These are phyloP conservation scores for Cyamopsis tetragonoloba DNA, from an alignment of 306 rosid species.

Conservation along the genomic window DNA sequence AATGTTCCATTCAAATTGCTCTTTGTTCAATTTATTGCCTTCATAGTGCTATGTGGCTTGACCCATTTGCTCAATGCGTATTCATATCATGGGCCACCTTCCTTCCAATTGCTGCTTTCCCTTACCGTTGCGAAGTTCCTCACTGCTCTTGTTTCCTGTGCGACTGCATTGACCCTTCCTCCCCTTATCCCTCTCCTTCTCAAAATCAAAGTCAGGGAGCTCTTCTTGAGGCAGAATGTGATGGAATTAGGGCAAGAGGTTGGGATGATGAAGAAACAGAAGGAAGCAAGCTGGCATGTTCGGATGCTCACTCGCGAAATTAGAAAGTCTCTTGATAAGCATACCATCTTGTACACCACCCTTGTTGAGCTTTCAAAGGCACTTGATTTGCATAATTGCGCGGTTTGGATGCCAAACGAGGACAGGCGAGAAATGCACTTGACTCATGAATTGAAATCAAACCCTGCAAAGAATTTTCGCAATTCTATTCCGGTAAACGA, in stretches of 20 bases:
- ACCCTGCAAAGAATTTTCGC: conserved; percentile 19
- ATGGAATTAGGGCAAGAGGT: conserved; percentile 74
- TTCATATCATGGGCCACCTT: conserved; percentile 62
- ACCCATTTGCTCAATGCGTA: conserved; percentile 86
- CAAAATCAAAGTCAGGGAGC: conserved; percentile 69
- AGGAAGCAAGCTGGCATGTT: conserved; percentile 81
- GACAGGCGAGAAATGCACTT: conserved; percentile 52
- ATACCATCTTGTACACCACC: conserved; percentile 68
- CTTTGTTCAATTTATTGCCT: conserved; percentile 71
- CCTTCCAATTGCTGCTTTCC: conserved; percentile 56
- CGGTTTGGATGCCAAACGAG: conserved; percentile 82
- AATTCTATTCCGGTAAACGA: conserved; percentile 53
- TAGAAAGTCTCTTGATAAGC: conserved; percentile 71
- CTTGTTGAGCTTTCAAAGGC: conserved; percentile 83
- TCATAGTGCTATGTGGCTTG: conserved; percentile 82
- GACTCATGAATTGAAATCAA: conserved; percentile 60
- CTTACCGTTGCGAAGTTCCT: conserved; percentile 74
- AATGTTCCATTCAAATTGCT: conserved; percentile 91
- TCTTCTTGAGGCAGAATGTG: conserved; percentile 67
- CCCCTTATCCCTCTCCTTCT: conserved; percentile 72
- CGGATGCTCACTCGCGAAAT: conserved; percentile 79
- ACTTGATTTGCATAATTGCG: conserved; percentile 63
- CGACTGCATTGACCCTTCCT: conserved; percentile 72
- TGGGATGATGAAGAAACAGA: conserved; percentile 75
- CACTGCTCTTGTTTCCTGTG: conserved; percentile 79